Conservation (phyloP, 345 rosid species). For the Brassica carinata region DNA sequence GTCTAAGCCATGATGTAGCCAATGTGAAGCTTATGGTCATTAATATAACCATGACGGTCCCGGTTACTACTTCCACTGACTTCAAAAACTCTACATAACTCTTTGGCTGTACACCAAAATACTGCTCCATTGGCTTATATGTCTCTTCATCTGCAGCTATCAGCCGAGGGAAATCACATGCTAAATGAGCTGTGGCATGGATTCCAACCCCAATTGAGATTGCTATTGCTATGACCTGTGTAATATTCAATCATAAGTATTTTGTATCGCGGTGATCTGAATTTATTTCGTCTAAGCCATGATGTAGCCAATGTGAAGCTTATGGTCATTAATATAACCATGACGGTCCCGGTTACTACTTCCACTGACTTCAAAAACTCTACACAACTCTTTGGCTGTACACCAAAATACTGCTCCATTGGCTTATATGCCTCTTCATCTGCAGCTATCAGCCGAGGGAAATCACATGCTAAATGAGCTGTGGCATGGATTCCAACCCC, state of each 20-base stretch:
- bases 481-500: conserved; percentile 69
- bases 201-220: conserved; percentile 63
- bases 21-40: conserved; percentile 83
- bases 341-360: conserved; percentile 65
- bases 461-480: conserved; percentile 67
- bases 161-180: conserved; percentile 75
- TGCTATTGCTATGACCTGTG: conserved; percentile 68
- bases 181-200: conserved; percentile 61
- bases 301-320: conserved; percentile 73
- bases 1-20: conserved; percentile 72
- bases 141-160: conserved; percentile 52
- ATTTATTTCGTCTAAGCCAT: conserved; percentile 64
- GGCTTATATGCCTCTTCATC: conserved; percentile 52
- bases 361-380: conserved; percentile 60
- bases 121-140: conserved; percentile 59
- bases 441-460: conserved; percentile 67
- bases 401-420: conserved; percentile 62
- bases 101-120: conserved; percentile 58
- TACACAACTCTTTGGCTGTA: conserved; percentile 56
- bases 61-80: conserved; percentile 67
- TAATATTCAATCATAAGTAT: conserved; percentile 5
- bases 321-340: conserved; percentile 76
- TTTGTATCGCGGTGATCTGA: too few species aligned
- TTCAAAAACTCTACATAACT: conserved; percentile 62
- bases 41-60: conserved; percentile 60